phyloP scores from a whole-genome alignment of 345 rosid genomes.

The Orychophragmus violaceus region DNA sequence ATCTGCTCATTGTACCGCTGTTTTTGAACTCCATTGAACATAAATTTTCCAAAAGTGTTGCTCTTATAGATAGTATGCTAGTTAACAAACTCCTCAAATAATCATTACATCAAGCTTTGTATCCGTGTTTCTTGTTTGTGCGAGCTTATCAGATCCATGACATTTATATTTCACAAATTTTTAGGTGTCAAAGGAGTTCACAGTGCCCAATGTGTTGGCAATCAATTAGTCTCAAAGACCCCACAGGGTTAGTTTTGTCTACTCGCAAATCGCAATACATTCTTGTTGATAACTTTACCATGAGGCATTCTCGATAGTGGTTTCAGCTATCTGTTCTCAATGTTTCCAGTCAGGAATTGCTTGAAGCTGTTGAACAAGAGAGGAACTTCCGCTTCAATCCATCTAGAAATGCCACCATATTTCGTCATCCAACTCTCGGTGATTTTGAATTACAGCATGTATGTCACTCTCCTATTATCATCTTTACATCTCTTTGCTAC shows the following conservation, averaged over 20 bases:
- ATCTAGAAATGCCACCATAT: conserved; percentile 78
- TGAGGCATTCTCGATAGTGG: background rate
- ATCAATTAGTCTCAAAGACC: conserved; percentile 83
- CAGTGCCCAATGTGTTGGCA: conserved; percentile 99
- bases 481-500: background rate
- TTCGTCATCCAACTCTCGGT: conserved; percentile 93
- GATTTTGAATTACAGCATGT: conserved; percentile 95
- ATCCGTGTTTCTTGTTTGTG: background rate
- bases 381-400: conserved; percentile 69
- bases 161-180: background rate
- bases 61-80: too few relatives aligned
- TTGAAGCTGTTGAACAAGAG: conserved; percentile 84
- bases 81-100: too few relatives aligned
- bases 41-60: too few relatives aligned
- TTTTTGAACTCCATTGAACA: background rate
- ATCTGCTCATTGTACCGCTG: too few relatives aligned
- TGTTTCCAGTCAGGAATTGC: conserved; percentile 75
- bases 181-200: conserved; percentile 97
- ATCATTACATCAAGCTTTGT: background rate
- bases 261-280: background rate
- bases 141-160: background rate
- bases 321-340: conserved; percentile 9
- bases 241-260: conserved; percentile 48
- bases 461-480: conserved; percentile 29
- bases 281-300: background rate